Percentiles rank a stretch among this genome's conserved stretches.
phyloP scores from a whole-genome alignment of 106 monocot genomes.

The Hemerocallis citrina region DNA sequence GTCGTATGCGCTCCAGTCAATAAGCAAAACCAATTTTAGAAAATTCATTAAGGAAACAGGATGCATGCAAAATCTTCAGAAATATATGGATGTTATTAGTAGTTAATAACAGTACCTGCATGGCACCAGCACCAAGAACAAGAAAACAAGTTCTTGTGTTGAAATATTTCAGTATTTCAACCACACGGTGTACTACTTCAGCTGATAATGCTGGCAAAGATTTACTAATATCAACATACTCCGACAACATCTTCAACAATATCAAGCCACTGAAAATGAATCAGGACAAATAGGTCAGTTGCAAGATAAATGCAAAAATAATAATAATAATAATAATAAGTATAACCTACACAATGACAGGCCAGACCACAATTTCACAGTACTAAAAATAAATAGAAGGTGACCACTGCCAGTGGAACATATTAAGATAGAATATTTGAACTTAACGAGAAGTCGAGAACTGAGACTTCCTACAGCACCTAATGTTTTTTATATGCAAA shows the following conservation, averaged over 20 bases:
- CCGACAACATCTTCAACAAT: conserved; percentile 82
- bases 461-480: too few species aligned
- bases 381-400: too few species aligned
- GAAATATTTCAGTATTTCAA: conserved; percentile 88
- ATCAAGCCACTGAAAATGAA: conserved; percentile 80
- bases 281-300: conserved; percentile 11
- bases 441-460: too few species aligned
- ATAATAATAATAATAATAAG: not conserved
- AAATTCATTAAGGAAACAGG: too few species aligned
- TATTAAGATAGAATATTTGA: too few species aligned
- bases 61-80: conserved; percentile 1
- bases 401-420: too few species aligned
- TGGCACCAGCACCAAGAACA: conserved; percentile 98
- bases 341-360: too few species aligned
- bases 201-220: conserved; percentile 76
- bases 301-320: not conserved
- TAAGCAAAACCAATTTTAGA: too few species aligned
- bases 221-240: conserved; percentile 91
- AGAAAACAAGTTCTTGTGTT: conserved; percentile 93
- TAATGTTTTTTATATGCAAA: too few species aligned
- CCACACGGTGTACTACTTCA: conserved; percentile 91
- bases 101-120: conserved; percentile 58
- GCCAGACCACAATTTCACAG: too few species aligned
- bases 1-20: too few species aligned
- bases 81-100: not conserved